Evolutionary conservation across 2,329 filamentous ascomycete genomes (phyloP).

Genomic region (Sporothrix brunneoviolacea): DNA sequence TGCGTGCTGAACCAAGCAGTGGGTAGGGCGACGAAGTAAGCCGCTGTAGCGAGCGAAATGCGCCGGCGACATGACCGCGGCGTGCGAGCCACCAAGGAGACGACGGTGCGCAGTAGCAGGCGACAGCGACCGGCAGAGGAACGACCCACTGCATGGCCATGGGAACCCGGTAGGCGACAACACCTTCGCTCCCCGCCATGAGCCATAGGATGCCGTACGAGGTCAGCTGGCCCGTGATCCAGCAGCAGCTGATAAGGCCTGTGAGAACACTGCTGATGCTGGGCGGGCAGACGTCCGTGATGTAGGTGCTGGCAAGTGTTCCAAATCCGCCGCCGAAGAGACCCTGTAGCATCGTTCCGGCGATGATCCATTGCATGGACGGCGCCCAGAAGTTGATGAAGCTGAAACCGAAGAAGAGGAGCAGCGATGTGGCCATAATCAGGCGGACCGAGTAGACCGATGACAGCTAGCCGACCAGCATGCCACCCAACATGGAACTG

Average conservation of each 20-base stretch:
- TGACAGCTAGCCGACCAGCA: constrained; percentile 18
- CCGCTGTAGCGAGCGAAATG: constrained; percentile 10
- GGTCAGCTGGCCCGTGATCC: constrained; percentile 17
- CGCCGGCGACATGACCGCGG: constrained; percentile 25
- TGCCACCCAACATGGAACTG: constrained; percentile 17
- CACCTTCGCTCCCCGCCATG: constrained; percentile 14
- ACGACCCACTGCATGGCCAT: constrained; percentile 19
- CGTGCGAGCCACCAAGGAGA: constrained; percentile 29
- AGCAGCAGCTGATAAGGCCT: constrained; percentile 20
- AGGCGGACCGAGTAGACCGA: constrained; percentile 12
- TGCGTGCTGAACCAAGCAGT: too few relatives aligned
- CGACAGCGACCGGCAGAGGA: constrained; percentile 15
- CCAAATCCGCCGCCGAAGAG: constrained; percentile 19
- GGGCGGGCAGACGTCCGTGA: constrained; percentile 19
- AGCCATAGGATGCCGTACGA: constrained; percentile 18
- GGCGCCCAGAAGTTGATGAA: constrained; percentile 19
- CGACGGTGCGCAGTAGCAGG: constrained; percentile 16
- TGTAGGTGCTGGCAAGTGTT: constrained; percentile 20
- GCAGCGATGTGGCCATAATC: constrained; percentile 13
- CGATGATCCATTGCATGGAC: constrained; percentile 17
- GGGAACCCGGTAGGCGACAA: constrained; percentile 18
- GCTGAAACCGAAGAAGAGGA: constrained; percentile 12
- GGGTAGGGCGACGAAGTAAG: constrained; percentile 4
- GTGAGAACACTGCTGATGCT: constrained; percentile 17
- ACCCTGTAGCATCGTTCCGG: constrained; percentile 20